Evolutionary conservation across 1,284 basidiomycete genomes (phyloP).

Genomic region (Vanrija humicola): DNA sequence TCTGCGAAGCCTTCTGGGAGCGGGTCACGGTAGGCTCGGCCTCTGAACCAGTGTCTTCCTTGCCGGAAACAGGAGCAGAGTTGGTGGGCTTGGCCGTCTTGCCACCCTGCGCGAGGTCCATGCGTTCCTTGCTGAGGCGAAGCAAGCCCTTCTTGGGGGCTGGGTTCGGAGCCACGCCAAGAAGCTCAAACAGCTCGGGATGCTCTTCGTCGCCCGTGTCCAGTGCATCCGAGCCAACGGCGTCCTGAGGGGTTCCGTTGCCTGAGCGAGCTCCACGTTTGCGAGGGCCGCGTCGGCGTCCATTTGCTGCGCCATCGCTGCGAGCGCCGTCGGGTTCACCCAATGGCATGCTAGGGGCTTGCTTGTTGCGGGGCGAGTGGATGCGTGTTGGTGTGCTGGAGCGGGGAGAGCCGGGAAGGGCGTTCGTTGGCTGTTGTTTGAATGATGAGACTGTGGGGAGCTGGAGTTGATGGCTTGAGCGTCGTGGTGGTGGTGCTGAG

Average conservation of each 20-base stretch:
- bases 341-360: neutral
- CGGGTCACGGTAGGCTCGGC: too few species aligned
- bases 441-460: neutral
- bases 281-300: conserved; percentile 2
- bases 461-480: neutral
- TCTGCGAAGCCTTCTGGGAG: too few species aligned
- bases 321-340: neutral
- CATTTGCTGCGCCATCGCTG: neutral
- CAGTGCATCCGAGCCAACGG: conserved; percentile 2
- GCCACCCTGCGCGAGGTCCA: conserved; percentile 1
- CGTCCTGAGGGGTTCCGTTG: neutral
- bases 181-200: conserved; percentile 32
- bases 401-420: neutral
- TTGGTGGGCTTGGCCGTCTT: neutral
- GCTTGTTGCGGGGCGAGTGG: neutral
- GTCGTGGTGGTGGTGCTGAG: neutral
- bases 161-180: conserved; percentile 20
- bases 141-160: conserved; percentile 9
- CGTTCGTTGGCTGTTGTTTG: neutral
- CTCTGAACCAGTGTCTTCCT: too few species aligned
- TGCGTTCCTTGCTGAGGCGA: conserved; percentile 8
- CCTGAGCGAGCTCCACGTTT: neutral
- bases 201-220: conserved; percentile 23
- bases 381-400: conserved; percentile 5
- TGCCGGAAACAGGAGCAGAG: too few species aligned